Conservation (phyloP, 2,329 filamentous ascomycete genomes). For the Penicillium sp. region DNA sequence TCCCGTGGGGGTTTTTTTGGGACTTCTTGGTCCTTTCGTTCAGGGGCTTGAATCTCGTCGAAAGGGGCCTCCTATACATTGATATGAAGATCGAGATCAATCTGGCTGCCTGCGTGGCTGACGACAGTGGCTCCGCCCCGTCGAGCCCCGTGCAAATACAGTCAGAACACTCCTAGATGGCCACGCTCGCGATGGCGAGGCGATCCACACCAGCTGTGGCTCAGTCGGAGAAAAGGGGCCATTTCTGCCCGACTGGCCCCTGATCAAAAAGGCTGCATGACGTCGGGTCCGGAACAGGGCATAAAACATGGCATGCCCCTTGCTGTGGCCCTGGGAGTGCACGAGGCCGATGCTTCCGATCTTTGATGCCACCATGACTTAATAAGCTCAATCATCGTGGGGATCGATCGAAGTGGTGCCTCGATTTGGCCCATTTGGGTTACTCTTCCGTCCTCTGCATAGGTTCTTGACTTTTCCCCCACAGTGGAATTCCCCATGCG, state of each 20-base stretch:
- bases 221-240: constrained; percentile 2
- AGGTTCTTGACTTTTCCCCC: neutral
- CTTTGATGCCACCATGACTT: neutral
- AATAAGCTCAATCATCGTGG: neutral
- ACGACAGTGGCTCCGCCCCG: constrained; percentile 13
- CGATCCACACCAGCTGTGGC: constrained; percentile 10
- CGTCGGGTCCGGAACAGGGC: constrained; percentile 10
- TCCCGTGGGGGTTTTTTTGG: neutral
- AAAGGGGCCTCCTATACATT: neutral
- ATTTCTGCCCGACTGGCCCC: constrained; percentile 1
- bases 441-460: neutral
- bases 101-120: constrained; percentile 22
- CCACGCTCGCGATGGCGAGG: neutral
- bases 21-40: neutral
- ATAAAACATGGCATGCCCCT: neutral
- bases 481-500: neutral
- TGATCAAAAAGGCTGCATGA: constrained; percentile 20
- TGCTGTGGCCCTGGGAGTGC: neutral
- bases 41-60: neutral
- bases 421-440: neutral
- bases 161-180: neutral
- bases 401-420: neutral
- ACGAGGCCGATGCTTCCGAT: neutral
- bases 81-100: neutral
- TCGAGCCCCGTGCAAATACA: neutral